A percentile compares a stretch with the other conserved stretches of the same genome.
Evolutionary conservation across 192 early-diverging fungal species (phyloP).

Genomic region (Coemansia sp.): DNA sequence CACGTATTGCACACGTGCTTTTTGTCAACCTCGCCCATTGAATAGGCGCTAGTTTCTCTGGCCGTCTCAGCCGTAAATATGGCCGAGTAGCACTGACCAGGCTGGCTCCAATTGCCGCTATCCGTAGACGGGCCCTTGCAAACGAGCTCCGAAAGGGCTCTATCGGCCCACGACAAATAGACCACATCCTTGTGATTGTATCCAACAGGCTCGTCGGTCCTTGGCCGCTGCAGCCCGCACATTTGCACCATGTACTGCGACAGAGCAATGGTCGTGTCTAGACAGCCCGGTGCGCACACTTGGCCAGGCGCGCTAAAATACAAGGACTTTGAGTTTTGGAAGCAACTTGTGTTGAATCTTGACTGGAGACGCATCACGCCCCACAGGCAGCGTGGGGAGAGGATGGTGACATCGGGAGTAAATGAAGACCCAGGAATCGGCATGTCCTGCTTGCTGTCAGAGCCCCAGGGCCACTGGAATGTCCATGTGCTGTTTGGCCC

Average conservation of each 20-base stretch:
- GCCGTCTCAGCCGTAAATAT: conserved; percentile 39
- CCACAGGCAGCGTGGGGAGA: conserved; percentile 26
- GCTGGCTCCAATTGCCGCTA: conserved; percentile 2
- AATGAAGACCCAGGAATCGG: conserved; percentile 20
- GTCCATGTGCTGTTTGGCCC: neutral
- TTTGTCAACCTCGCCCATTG: conserved; percentile 1
- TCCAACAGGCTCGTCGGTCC: conserved; percentile 20
- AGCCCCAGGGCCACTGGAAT: conserved; percentile 40
- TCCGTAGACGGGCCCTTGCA: conserved; percentile 47
- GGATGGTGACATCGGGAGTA: conserved; percentile 30
- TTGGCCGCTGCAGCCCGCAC: conserved; percentile 17
- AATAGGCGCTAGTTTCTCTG: conserved; percentile 10
- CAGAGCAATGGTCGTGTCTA: conserved; percentile 27
- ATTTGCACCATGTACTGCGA: conserved; percentile 32
- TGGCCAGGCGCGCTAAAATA: conserved; percentile 43
- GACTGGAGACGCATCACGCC: conserved; percentile 10
- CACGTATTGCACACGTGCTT: conserved; percentile 32
- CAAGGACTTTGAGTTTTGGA: conserved; percentile 21
- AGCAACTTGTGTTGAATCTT: conserved; percentile 31
- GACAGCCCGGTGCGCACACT: conserved; percentile 33
- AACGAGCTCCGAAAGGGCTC: conserved; percentile 17
- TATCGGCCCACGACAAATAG: conserved; percentile 44
- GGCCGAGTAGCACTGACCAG: conserved; percentile 27
- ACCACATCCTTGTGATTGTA: conserved; percentile 47
- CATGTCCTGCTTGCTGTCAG: conserved; percentile 21